These are phyloP conservation scores for Metschnikowia kofuensis DNA, from an alignment of 805 yeast species.

Conservation along the genomic window DNA sequence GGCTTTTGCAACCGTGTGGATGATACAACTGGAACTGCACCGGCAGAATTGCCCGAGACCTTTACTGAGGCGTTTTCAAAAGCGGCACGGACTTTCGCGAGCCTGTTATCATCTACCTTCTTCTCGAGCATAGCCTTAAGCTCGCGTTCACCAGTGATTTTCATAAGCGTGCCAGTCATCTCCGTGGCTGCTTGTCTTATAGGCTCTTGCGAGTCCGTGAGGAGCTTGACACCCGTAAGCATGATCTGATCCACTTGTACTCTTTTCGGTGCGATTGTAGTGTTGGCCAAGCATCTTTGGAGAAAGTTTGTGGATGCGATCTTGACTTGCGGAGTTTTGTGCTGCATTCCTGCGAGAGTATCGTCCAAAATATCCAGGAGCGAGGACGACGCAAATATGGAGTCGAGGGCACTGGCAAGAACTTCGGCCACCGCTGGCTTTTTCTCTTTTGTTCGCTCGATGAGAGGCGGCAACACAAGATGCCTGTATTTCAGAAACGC, in stretches of 20 bases:
- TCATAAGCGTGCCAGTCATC: slow-evolving; percentile 77
- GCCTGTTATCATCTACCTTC: slow-evolving; percentile 76
- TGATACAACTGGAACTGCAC: slow-evolving; percentile 6
- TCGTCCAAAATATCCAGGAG: slow-evolving; percentile 58
- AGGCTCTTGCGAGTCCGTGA: slow-evolving; percentile 81
- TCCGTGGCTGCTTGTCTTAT: slow-evolving; percentile 77
- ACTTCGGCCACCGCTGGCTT: slow-evolving; percentile 76
- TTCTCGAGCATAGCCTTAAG: slow-evolving; percentile 57
- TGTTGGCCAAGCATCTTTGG: slow-evolving; percentile 56
- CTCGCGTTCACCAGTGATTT: slow-evolving; percentile 73
- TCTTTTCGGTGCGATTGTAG: slow-evolving; percentile 47
- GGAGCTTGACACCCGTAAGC: slow-evolving; percentile 55
- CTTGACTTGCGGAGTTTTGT: slow-evolving; percentile 81
- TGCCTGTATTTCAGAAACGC: slow-evolving; percentile 54
- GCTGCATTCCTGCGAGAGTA: slow-evolving; percentile 55
- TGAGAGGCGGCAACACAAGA: slow-evolving; percentile 54
- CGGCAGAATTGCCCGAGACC: slow-evolving; percentile 15
- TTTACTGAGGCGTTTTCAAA: slow-evolving; percentile 55
- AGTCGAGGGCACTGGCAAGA: slow-evolving; percentile 61
- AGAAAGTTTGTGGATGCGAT: slow-evolving; percentile 67
- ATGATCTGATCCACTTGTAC: slow-evolving; percentile 57
- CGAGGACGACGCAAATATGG: slow-evolving; percentile 52
- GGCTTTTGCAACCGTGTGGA: slow-evolving; percentile 1
- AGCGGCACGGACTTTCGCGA: slow-evolving; percentile 59
- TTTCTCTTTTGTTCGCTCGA: slow-evolving; percentile 87